These are phyloP conservation scores for Wickerhamiella hasegawae DNA, from an alignment of 805 yeast species.

Conservation along the genomic window DNA sequence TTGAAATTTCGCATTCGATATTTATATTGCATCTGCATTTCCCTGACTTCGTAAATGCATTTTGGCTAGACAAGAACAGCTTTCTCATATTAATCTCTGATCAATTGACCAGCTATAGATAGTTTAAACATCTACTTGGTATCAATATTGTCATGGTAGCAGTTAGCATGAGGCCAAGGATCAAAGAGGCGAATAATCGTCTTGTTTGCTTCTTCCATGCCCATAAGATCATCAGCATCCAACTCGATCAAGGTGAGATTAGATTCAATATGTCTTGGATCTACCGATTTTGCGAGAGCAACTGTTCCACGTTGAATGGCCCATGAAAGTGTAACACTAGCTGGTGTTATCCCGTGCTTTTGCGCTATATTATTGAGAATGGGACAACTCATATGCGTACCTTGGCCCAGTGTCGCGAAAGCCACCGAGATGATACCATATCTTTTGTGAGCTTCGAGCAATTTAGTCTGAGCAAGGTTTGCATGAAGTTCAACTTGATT, in stretches of 20 bases:
- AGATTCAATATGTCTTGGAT: slow-evolving; percentile 37
- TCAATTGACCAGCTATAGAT: too few relatives aligned
- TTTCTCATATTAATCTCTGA: too few relatives aligned
- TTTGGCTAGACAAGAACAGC: too few relatives aligned
- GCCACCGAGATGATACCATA: slow-evolving; percentile 49
- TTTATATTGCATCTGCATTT: too few relatives aligned
- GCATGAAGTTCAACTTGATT: slow-evolving; percentile 70
- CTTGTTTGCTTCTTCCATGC: too few relatives aligned
- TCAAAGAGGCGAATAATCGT: not conserved
- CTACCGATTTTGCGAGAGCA: slow-evolving; percentile 56
- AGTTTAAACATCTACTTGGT: too few relatives aligned
- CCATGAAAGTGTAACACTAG: slow-evolving; percentile 46
- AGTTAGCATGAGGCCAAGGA: not conserved
- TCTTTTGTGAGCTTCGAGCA: slow-evolving; percentile 34
- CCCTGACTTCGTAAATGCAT: too few relatives aligned
- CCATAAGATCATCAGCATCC: slow-evolving; percentile 23
- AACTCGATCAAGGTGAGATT: slow-evolving; percentile 28
- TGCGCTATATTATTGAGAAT: slow-evolving; percentile 38
- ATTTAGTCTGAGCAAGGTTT: slow-evolving; percentile 44
- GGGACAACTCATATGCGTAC: slow-evolving; percentile 31
- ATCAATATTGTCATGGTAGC: not conserved
- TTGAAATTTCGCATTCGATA: too few relatives aligned
- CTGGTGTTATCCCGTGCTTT: slow-evolving; percentile 36
- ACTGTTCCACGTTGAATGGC: slow-evolving; percentile 45
- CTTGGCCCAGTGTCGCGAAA: slow-evolving; percentile 59